Evolutionary conservation across 2,329 filamentous ascomycete genomes (phyloP), one percentile per base, ranked within the genome.

Genomic region (Byssothecium circinans): DNA sequence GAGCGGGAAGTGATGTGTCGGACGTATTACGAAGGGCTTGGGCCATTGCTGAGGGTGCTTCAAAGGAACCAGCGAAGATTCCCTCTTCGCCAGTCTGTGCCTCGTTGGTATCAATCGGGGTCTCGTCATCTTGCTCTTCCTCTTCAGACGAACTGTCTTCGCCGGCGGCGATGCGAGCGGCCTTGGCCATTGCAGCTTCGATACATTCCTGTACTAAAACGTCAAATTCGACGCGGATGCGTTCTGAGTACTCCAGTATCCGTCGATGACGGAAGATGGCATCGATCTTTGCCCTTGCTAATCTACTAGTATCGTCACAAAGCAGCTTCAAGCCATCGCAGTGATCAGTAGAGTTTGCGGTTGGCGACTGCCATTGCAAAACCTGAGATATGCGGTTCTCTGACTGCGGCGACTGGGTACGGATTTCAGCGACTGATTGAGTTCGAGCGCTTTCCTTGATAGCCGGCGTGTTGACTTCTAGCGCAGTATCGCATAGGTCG

Each of bases 141-240:
- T 71, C 75, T 14, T 80, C 78, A 0, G 89, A 92, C 63, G 95
- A 91, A 54, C 87, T 92, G 14, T 95, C 75, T 43, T 91, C 84
- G 10, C 92, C 92, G 35, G 89, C 85, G 37, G 90, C 90, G 57
- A 96, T 92, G 41, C 86, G 86, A 45, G 89, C 88, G 43, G 94
- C 91, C 71, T 97, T 96, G 56, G 83, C 83, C 72, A 97, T 81
- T 8, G 94, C 94, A 52, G 90, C 91, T 50, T 95, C 87, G 43
- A 99, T 96, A 67, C 94, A 99, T 61, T 96, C 90, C 64, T 97
- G 90, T 2, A 99, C 92, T 48, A 96, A 79, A 20, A 95, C 83
- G 22, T 92, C 88, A 62, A 96, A 95, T 64, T 99, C 94, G 38
- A 96, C 82, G 3, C 95, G 88, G 54, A 99, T 96, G 25, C 95